Evolutionary conservation across 139 green algal genomes (phyloP), one percentile per base, ranked within the genome.

Genomic region (Chlorella ohadii): DNA sequence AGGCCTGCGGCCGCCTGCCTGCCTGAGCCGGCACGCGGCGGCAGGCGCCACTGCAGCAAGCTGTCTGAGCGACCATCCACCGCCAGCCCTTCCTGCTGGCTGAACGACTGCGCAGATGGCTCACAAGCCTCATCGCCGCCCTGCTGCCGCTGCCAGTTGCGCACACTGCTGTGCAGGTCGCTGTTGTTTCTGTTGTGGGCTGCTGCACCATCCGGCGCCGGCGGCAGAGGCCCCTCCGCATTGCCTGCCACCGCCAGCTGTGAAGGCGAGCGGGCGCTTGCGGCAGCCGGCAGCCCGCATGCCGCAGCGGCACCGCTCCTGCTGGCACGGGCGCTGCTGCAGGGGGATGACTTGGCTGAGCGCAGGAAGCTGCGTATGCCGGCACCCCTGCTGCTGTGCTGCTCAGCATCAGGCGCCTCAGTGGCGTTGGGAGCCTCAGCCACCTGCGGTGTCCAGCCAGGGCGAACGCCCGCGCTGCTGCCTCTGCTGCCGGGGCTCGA

Each of bases 121-220:
- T 38, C 65, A 72, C n/a, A 44, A 25, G 31, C 17, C 12, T 39
- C 28, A 20, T 38, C 65, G 13, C 31, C 65, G 23, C 17, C 17
- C 75, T 38, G 36, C 59, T 82, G 76, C 57, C 41, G 76, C 76
- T 82, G 76, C 76, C 76, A 82, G 59, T 82, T 72, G 36, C 59
- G 76, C 38, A 82, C 76, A 59, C 76, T 82, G 76, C 76, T 72
- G 27, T 34, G 57, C 57, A 82, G 59, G 76, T 71, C 70, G 16
- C 39, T 20, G 33, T 77, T 77, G 66, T 73, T 47, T 17, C 17
- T 13, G 34, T 34, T 47, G 36, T 28, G 13, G 27, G 13, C 13
- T 3, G 70, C 39, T 13, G 70, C 70, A 59, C 11, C 51, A 20
- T 9, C 12, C 51, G 51, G 15, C 51, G 51, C 51, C 51, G 9